A percentile compares a stretch with the other conserved stretches of the same genome.
Conservation (phyloP, 768 basidiomycete species). For the Lactarius tabidus region DNA sequence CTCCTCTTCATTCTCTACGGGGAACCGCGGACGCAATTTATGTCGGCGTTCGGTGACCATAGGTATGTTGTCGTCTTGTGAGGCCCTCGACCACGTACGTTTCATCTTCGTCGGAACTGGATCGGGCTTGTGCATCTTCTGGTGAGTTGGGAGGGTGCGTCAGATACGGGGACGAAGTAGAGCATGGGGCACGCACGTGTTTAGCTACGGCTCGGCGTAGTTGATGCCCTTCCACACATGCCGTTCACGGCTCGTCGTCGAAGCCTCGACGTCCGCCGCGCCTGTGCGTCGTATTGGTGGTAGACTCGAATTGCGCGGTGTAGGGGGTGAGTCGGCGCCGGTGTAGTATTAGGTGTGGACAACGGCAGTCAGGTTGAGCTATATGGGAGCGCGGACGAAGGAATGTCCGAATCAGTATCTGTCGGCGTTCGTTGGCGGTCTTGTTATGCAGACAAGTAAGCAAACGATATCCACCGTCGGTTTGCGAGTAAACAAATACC, state of each 20-base stretch:
- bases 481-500: slow-evolving; percentile 29
- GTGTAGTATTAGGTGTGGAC: slow-evolving; percentile 43
- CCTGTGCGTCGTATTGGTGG: slow-evolving; percentile 33
- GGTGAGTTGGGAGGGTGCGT: too few relatives aligned
- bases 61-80: too few relatives aligned
- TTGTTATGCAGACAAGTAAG: slow-evolving; percentile 25
- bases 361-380: slow-evolving; percentile 36
- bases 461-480: background rate
- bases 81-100: too few relatives aligned
- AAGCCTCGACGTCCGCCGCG: slow-evolving; percentile 26
- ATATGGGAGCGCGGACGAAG: slow-evolving; percentile 31
- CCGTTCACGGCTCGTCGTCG: slow-evolving; percentile 42
- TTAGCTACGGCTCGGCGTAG: too few relatives aligned
- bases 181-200: slow-evolving; percentile 80
- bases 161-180: too few relatives aligned
- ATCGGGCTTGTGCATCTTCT: too few relatives aligned
- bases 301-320: slow-evolving; percentile 38
- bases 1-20: too few relatives aligned
- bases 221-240: slow-evolving; percentile 70
- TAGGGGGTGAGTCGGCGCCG: slow-evolving; percentile 41
- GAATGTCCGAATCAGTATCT: slow-evolving; percentile 25
- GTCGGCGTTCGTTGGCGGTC: slow-evolving; percentile 11
- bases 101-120: too few relatives aligned
- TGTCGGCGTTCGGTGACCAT: too few relatives aligned
- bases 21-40: too few relatives aligned